Conservation (phyloP, 2,329 filamentous ascomycete species). For the Acrocalymma vagum region DNA sequence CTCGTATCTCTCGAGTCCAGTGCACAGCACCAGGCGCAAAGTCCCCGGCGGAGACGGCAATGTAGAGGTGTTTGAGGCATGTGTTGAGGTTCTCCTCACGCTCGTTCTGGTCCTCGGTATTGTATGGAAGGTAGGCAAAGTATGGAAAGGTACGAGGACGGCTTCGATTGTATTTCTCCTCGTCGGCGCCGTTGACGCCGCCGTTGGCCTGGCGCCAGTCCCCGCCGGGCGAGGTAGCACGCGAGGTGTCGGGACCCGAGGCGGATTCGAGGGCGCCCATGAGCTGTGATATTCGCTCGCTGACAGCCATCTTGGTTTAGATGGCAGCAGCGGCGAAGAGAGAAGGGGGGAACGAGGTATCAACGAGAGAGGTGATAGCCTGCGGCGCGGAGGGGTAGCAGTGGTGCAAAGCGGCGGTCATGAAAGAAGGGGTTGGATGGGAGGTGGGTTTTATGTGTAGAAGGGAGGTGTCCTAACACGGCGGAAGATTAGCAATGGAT, state of each 20-base stretch:
- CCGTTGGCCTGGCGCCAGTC: conserved; percentile 64
- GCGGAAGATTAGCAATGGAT: conserved; percentile 7
- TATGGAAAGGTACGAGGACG: conserved; percentile 91
- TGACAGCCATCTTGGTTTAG: conserved; percentile 47
- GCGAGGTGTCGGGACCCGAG: conserved; percentile 75
- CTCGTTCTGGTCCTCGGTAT: conserved; percentile 80
- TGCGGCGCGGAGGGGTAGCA: conserved; percentile 19
- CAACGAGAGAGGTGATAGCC: too few relatives aligned
- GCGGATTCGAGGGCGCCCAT: conserved; percentile 47
- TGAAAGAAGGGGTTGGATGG: conserved; percentile 13
- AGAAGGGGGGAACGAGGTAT: conserved; percentile 8
- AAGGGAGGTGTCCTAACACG: conserved; percentile 11
- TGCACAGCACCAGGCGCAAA: conserved; percentile 93
- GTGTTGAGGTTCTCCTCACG: conserved; percentile 82
- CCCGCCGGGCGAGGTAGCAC: conserved; percentile 84
- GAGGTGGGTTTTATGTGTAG: conserved; percentile 12
- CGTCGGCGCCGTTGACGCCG: conserved; percentile 54
- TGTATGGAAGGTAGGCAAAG: conserved; percentile 87
- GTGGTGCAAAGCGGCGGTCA: conserved; percentile 14
- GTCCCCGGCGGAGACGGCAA: conserved; percentile 89
- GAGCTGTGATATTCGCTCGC: conserved; percentile 53
- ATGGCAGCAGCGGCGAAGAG: conserved; percentile 19
- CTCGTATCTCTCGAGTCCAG: conserved; percentile 95
- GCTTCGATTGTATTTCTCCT: conserved; percentile 71
- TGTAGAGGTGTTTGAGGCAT: conserved; percentile 93